Percentiles rank a stretch among this genome's conserved stretches.
phyloP scores from a whole-genome alignment of 805 yeast genomes.

The Starmera amethionina region DNA sequence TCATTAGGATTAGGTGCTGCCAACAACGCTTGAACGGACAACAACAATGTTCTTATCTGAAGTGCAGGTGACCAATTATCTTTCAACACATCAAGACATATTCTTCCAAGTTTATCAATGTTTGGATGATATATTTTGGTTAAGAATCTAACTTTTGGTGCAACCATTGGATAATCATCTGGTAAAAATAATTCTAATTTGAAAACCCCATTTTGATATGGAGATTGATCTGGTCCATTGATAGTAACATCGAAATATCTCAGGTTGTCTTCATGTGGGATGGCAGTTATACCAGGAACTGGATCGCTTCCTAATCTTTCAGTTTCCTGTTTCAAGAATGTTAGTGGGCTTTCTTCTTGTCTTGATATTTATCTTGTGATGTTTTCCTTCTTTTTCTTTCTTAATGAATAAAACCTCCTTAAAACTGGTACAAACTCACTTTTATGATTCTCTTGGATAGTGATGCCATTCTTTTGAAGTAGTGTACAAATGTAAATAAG shows the following conservation, averaged over 20 bases:
- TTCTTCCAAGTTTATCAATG: conserved; percentile 89
- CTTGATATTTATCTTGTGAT: neutral
- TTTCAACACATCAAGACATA: conserved; percentile 90
- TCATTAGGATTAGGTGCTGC: conserved; percentile 98
- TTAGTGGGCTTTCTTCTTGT: neutral
- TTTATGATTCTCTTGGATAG: conserved; percentile 90
- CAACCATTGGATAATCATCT: conserved; percentile 82
- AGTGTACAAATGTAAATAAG: too few species aligned
- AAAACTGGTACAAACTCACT: conserved; percentile 28
- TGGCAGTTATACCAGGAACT: conserved; percentile 90
- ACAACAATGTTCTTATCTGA: conserved; percentile 84
- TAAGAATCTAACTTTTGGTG: conserved; percentile 90
- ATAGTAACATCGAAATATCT: conserved; percentile 88
- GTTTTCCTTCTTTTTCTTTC: neutral
- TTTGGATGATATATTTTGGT: conserved; percentile 96
- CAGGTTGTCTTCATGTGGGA: conserved; percentile 88
- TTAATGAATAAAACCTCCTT: too few species aligned
- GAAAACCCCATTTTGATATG: conserved; percentile 81
- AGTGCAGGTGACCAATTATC: conserved; percentile 97
- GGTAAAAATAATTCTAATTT: conserved; percentile 82
- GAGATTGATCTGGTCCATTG: conserved; percentile 86
- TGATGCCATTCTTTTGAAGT: conserved; percentile 20
- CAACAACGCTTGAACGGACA: conserved; percentile 85
- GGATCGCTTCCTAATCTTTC: conserved; percentile 89
- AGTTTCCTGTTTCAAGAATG: conserved; percentile 49